Conservation (phyloP, 1,284 basidiomycete species). For the Porphyrellus sp. region DNA sequence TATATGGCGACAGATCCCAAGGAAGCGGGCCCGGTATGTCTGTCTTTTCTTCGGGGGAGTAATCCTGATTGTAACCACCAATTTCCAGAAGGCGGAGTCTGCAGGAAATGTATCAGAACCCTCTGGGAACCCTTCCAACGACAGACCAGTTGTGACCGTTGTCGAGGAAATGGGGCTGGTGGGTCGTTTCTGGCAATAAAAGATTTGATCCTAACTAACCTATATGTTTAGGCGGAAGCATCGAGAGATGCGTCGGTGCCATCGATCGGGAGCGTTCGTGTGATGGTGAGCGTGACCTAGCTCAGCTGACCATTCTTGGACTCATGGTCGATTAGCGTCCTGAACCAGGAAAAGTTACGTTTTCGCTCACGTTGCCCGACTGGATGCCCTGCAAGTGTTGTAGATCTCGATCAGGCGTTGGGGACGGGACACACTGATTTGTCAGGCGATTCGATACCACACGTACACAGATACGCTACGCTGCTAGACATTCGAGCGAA, state of each 20-base stretch:
- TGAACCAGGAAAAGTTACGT: not conserved
- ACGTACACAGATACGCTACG: no score
- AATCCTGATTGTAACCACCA: no score
- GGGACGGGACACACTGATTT: not conserved
- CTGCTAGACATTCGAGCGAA: no score
- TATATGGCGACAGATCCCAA: no score
- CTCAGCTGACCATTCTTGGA: not conserved
- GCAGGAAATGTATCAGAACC: no score
- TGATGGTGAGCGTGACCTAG: not conserved
- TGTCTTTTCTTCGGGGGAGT: no score
- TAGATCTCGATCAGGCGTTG: not conserved
- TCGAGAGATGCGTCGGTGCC: not conserved
- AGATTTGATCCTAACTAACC: not conserved
- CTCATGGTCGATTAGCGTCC: not conserved
- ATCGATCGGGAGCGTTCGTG: not conserved
- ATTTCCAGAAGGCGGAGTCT: no score
- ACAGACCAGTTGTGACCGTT: no score
- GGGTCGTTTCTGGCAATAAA: no score
- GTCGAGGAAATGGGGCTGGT: no score
- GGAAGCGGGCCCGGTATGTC: not conserved
- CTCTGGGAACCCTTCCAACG: no score
- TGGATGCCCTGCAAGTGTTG: not conserved
- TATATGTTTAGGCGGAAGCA: not conserved
- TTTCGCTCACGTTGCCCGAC: not conserved
- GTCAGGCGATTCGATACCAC: no score